These are phyloP conservation scores for Russula brevipes DNA, from an alignment of 768 basidiomycete species.

Conservation along the genomic window DNA sequence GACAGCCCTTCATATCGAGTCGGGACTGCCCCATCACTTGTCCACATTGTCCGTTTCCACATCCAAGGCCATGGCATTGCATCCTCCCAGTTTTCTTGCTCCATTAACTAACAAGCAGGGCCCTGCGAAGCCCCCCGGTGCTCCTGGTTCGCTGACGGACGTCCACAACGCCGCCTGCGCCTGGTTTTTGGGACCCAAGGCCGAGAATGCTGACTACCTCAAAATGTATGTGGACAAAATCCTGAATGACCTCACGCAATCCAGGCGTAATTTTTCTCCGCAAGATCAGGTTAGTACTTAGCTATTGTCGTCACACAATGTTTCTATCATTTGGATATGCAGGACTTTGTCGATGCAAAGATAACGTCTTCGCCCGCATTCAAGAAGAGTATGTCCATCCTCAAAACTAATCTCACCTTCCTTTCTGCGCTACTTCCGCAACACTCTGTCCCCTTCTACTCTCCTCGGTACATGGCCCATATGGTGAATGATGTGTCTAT, in stretches of 20 bases:
- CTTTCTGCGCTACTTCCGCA: constrained; percentile 29
- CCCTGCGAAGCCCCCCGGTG: background rate
- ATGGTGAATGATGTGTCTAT: constrained; percentile 37
- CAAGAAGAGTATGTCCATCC: constrained; percentile 26
- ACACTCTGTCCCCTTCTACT: constrained; percentile 38
- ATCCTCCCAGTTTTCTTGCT: background rate
- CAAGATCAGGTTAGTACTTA: constrained; percentile 30
- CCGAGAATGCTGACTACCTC: constrained; percentile 35
- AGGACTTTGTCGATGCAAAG: constrained; percentile 28
- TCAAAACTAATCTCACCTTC: constrained; percentile 23
- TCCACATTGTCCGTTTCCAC: background rate
- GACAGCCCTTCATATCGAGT: background rate
- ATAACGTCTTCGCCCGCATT: constrained; percentile 25
- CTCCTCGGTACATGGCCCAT: constrained; percentile 39
- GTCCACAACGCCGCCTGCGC: constrained; percentile 32
- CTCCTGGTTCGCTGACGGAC: constrained; percentile 13
- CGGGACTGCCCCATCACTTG: background rate
- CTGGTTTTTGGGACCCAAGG: constrained; percentile 39
- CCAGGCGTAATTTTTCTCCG: constrained; percentile 30
- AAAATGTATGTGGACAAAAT: constrained; percentile 28
- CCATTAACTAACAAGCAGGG: background rate
- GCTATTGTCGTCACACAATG: background rate
- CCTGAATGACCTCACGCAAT: constrained; percentile 27
- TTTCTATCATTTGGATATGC: background rate
- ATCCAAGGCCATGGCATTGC: constrained; percentile 7